Base-by-base conservation (phyloP, 805 yeast genomes). In the Yarrowia alimentaria region DNA sequence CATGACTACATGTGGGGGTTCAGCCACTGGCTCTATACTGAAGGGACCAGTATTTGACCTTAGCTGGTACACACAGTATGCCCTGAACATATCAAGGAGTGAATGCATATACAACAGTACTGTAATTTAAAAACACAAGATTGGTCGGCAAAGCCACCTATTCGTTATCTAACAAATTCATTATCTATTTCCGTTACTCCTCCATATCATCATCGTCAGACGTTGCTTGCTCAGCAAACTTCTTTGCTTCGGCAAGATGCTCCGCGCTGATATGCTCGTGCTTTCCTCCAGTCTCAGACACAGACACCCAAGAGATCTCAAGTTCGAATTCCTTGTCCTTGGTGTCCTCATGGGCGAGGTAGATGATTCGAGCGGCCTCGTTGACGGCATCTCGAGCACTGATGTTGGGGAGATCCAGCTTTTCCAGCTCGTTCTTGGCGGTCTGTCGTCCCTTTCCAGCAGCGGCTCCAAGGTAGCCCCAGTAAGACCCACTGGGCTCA, bases 401-500 rank as follows among this genome's bases (percentile, higher is more conserved):
- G 58, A 94, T 70, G 57, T 75, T 78, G 50, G 80, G 81, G 55
- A 81, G 72, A 58, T 87, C 83, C 53, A 93, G 73, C 68, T 93
- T 93, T 68, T 93, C 99, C 59, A 93, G 77, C 69, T 93, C 99
- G 21, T 91, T 85, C 70, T 91, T 91, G 43, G 99, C 99, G n/a
- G 87, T 79, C 68, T 93, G 99, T 68, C 98, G 81, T 40, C 99
- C 99, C 67, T 91, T 93, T 57, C 99, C 99, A 4, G 97, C 80
- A 13, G 99, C 99, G 30, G 96, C 95, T 55, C 96, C 99, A 51
- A 78, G 76, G 70, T 93, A 93, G 47, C 99, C 99, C 98, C 99
- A 94, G 64, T 83, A 88, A 1, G 88, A 74, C 56, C 99, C 99
- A 66, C 94, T 85, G 60, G 99, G 99, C 67, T 93, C 99, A 54